Conservation (phyloP, 2,329 filamentous ascomycete genomes). For the Metarhizium anisopliae region DNA sequence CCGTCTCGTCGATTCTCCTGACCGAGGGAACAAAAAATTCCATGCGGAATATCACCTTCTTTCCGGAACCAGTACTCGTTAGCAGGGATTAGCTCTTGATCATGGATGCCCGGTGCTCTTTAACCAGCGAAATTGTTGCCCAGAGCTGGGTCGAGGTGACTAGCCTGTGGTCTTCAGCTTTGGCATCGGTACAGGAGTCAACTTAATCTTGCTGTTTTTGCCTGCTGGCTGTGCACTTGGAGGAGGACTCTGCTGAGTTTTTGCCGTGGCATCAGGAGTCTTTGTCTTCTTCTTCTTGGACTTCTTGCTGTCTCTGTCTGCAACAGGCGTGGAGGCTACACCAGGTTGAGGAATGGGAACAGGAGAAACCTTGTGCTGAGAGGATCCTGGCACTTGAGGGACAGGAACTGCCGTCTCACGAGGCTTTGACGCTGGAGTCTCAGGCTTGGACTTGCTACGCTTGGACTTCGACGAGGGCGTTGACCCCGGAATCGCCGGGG, state of each 20-base stretch:
- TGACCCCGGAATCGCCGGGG: constrained; percentile 22
- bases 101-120: background rate
- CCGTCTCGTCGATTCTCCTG: background rate
- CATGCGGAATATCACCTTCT: background rate
- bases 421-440: constrained; percentile 19
- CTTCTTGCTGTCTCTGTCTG: constrained; percentile 19
- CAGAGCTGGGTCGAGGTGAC: constrained; percentile 3
- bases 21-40: background rate
- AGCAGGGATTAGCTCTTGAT: background rate
- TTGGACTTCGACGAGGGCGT: constrained; percentile 14
- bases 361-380: constrained; percentile 17
- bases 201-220: constrained; percentile 9
- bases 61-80: background rate
- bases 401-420: constrained; percentile 24
- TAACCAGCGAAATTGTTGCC: background rate
- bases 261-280: constrained; percentile 8
- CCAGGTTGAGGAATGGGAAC: constrained; percentile 12
- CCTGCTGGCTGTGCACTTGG: constrained; percentile 10
- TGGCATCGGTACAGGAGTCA: constrained; percentile 19
- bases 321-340: constrained; percentile 11
- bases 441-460: constrained; percentile 11
- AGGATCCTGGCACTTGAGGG: constrained; percentile 24
- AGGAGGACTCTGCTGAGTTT: constrained; percentile 10
- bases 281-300: constrained; percentile 21
- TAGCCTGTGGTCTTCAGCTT: constrained; percentile 14